Base-by-base conservation (phyloP, 345 rosid species). In the Camelina hispida region DNA sequence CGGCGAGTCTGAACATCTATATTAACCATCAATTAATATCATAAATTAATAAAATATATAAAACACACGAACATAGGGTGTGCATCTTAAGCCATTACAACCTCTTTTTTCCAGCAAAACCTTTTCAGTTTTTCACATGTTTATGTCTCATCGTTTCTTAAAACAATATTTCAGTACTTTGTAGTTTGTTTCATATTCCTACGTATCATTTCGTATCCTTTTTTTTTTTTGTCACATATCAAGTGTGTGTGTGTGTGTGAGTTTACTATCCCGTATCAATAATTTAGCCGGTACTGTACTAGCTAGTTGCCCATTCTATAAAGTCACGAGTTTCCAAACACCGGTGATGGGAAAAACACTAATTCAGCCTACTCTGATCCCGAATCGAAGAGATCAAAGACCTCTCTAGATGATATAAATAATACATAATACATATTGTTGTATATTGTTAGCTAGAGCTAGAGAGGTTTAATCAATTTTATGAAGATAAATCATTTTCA, bases 1-100 rank as follows among this genome's bases (percentile, higher is more conserved):
- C 64, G 74, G 62, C 68, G 38, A 16, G 56, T 13, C 23, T 68
- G 62, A 76, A 54, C 64, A 69, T 61, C 23, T 30, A 53, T 68
- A 53, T n/a, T 34, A 76, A 53, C 79, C 64, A 76, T 61, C 57
- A 53, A 75, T 20, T 75, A 67, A 75, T 59, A 28, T 42, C 25
- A 38, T 38, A 60, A 58, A 48, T 37, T 34, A 34, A 34, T 34
- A 6, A 44, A n/a, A 48, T 35, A 67, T 16, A 18, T 38, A 52
- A 28, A 23, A 12, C 23, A 23, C 22, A 37, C 40, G 15, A 62
- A 66, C 40, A 58, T 37, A 59, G 67, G 48, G 44, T 48, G 60
- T 67, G 67, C 53, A 67, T 68, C 14, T 75, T 40, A 75, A 59
- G 23, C 35, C 35, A 66, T 38, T 34, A 48, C 32, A 17, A 57